A percentile compares a stretch with the other conserved stretches of the same genome.
These are phyloP conservation scores for Neurospora hispaniola DNA, from an alignment of 495 filamentous ascomycete genomes.

Conservation along the genomic window DNA sequence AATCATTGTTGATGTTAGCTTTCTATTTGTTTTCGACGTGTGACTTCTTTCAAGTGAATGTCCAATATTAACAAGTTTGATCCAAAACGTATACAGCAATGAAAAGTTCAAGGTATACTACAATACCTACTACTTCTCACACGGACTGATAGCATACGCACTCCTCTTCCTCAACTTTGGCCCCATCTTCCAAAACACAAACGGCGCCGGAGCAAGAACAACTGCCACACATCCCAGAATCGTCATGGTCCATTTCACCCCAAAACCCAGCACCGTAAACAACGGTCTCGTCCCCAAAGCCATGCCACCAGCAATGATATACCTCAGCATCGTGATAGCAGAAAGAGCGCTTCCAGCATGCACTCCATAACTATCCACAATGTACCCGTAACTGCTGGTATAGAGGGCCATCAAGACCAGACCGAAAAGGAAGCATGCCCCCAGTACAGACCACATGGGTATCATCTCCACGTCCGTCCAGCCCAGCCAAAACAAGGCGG, in stretches of 20 bases:
- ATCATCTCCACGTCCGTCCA: constrained; percentile 43
- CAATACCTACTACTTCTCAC: neutral
- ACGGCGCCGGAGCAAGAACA: constrained; percentile 13
- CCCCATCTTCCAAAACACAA: constrained; percentile 19
- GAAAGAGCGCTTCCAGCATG: constrained; percentile 36
- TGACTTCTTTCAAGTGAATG: neutral
- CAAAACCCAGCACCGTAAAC: constrained; percentile 18
- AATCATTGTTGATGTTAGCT: neutral
- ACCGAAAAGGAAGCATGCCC: constrained; percentile 24
- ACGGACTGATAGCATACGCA: constrained; percentile 8
- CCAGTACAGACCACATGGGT: constrained; percentile 26
- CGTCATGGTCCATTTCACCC: constrained; percentile 29
- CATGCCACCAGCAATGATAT: constrained; percentile 41
- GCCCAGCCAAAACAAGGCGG: constrained; percentile 53
- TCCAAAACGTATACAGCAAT: neutral
- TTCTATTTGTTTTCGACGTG: neutral
- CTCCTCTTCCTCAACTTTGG: constrained; percentile 17
- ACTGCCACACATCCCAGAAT: constrained; percentile 18
- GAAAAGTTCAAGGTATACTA: neutral
- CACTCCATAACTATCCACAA: constrained; percentile 44
- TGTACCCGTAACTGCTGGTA: constrained; percentile 43
- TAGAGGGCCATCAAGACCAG: constrained; percentile 27
- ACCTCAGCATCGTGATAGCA: constrained; percentile 40
- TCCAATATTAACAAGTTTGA: neutral
- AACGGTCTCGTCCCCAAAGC: constrained; percentile 26